These are phyloP conservation scores for Geotrichum reessii DNA, from an alignment of 1,139 yeast species.

Conservation along the genomic window DNA sequence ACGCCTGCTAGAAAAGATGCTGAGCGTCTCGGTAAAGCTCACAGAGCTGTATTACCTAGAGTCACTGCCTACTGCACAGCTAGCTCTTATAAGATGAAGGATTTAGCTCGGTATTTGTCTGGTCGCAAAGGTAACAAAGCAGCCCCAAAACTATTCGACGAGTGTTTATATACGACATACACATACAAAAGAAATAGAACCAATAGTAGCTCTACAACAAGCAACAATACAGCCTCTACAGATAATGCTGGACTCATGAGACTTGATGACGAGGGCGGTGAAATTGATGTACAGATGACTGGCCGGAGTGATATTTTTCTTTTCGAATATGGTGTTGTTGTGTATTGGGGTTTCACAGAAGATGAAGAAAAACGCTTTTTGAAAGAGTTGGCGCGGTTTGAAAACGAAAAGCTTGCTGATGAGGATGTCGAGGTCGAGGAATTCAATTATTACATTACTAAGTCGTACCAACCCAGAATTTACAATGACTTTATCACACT, in stretches of 20 bases:
- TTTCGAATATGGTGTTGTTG: conserved; percentile 92
- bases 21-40: conserved; percentile 84
- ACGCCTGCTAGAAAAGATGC: conserved; percentile 94
- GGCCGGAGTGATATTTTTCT: conserved; percentile 71
- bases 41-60: conserved; percentile 45
- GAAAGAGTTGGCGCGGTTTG: conserved; percentile 78
- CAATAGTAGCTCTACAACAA: conserved; percentile 16
- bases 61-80: conserved; percentile 16
- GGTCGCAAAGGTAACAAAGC: conserved; percentile 62
- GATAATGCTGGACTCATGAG: conserved; percentile 45
- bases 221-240: neutral
- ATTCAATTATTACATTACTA: conserved; percentile 87
- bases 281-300: conserved; percentile 72
- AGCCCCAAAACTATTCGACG: conserved; percentile 87
- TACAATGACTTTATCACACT: conserved; percentile 91
- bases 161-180: conserved; percentile 88
- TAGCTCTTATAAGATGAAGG: conserved; percentile 71
- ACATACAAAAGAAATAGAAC: conserved; percentile 47
- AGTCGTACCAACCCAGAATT: conserved; percentile 88
- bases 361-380: conserved; percentile 80
- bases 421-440: conserved; percentile 94
- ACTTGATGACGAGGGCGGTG: conserved; percentile 91
- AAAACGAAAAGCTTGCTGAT: conserved; percentile 79
- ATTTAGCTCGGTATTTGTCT: conserved; percentile 75
- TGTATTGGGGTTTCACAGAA: conserved; percentile 88